Percentiles rank a stretch among this genome's conserved stretches.
Conservation (phyloP, 1,139 yeast genomes). For the Saccharomyces uvarum region DNA sequence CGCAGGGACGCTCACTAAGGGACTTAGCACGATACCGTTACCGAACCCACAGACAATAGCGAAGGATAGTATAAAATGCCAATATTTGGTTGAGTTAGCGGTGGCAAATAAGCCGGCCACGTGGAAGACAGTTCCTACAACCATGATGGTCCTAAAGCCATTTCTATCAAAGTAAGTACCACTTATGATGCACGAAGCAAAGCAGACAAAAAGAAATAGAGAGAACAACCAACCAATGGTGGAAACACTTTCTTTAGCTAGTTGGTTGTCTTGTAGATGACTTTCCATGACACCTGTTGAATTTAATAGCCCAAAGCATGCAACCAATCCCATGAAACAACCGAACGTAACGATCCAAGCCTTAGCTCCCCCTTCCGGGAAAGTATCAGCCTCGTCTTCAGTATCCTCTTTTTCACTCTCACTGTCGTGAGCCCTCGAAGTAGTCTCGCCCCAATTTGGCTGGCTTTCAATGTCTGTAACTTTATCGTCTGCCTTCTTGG, state of each 20-base stretch:
- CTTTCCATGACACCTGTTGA: slow-evolving; percentile 58
- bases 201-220: slow-evolving; percentile 47
- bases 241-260: slow-evolving; percentile 39
- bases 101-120: slow-evolving; percentile 48
- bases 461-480: neutral
- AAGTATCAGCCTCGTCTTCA: slow-evolving; percentile 18
- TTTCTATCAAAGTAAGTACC: slow-evolving; percentile 57
- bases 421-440: slow-evolving; percentile 3
- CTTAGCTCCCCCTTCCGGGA: slow-evolving; percentile 49
- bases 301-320: slow-evolving; percentile 55
- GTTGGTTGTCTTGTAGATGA: slow-evolving; percentile 47
- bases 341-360: slow-evolving; percentile 54
- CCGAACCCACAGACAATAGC: slow-evolving; percentile 54
- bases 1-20: slow-evolving; percentile 50
- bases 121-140: slow-evolving; percentile 41
- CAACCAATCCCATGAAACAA: slow-evolving; percentile 48
- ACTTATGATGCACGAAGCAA: slow-evolving; percentile 48
- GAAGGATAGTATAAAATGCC: slow-evolving; percentile 53
- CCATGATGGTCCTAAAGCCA: slow-evolving; percentile 46
- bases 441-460: slow-evolving; percentile 2
- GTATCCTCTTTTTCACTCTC: slow-evolving; percentile 9
- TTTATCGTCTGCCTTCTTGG: neutral
- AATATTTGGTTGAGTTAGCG: slow-evolving; percentile 46
- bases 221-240: slow-evolving; percentile 65
- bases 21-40: slow-evolving; percentile 49